Percentiles rank a stretch among this genome's conserved stretches.
These are phyloP conservation scores for Solanum pinnatisectum DNA, from an alignment of 257 asterid genomes.

Conservation along the genomic window DNA sequence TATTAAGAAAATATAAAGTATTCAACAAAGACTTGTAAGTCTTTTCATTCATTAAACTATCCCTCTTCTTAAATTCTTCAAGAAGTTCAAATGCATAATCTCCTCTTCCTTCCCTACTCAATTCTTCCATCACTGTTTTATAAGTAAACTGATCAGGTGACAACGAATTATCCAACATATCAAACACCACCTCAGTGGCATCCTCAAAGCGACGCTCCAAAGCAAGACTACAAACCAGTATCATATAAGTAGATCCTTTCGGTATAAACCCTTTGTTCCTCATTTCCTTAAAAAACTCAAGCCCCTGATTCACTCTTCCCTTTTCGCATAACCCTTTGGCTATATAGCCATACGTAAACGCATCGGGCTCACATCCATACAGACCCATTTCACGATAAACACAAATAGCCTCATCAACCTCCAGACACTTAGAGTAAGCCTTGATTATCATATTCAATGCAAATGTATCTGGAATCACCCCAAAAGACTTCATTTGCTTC, in stretches of 20 bases:
- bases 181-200: constrained; percentile 46
- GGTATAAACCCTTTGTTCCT: constrained; percentile 55
- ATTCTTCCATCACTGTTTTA: constrained; percentile 70
- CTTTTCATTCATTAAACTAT: constrained; percentile 70
- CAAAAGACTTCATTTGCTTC: constrained; percentile 79
- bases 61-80: constrained; percentile 59
- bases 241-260: constrained; percentile 41
- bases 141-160: constrained; percentile 76
- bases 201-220: constrained; percentile 63
- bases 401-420: constrained; percentile 71
- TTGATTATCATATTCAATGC: constrained; percentile 80
- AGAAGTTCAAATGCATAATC: constrained; percentile 63
- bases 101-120: constrained; percentile 82
- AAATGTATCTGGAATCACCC: constrained; percentile 71
- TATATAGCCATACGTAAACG: constrained; percentile 62
- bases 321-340: constrained; percentile 72
- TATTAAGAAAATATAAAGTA: constrained; percentile 48
- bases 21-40: constrained; percentile 51
- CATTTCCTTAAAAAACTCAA: constrained; percentile 56
- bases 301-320: constrained; percentile 61
- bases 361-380: constrained; percentile 80
- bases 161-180: constrained; percentile 52
- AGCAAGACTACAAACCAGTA: constrained; percentile 71
- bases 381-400: constrained; percentile 87
- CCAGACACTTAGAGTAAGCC: constrained; percentile 66